Evolutionary conservation across 805 yeast species (phyloP).

Genomic region (Kodamaea kaohsiungensis): DNA sequence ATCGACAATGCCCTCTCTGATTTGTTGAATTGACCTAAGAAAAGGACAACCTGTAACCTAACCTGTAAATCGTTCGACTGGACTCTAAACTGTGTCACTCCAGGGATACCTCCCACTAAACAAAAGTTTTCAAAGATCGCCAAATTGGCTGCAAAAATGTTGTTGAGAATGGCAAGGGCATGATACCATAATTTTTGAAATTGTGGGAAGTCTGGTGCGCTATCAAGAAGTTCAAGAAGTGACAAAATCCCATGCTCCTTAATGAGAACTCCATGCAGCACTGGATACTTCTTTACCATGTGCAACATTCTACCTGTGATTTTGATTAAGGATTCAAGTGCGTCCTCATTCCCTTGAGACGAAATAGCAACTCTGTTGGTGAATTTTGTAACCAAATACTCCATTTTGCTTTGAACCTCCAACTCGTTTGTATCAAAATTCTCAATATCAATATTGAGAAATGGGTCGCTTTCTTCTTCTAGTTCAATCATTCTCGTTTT

Average conservation of each 20-base stretch:
- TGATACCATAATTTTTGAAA: constrained; percentile 39
- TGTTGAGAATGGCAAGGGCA: constrained; percentile 35
- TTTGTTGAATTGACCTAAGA: constrained; percentile 31
- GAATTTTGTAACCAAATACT: constrained; percentile 33
- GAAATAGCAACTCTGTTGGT: constrained; percentile 31
- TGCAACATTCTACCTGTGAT: constrained; percentile 40
- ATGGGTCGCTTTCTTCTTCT: constrained; percentile 38
- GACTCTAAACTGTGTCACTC: constrained; percentile 37
- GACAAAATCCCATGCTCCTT: constrained; percentile 44
- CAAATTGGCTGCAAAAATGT: constrained; percentile 29
- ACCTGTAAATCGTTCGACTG: constrained; percentile 30
- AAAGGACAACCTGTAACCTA: constrained; percentile 38
- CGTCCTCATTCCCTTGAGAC: constrained; percentile 32
- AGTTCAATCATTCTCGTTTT: background rate
- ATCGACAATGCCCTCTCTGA: constrained; percentile 38
- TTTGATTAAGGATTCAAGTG: constrained; percentile 29
- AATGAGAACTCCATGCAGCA: constrained; percentile 40
- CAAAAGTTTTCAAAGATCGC: constrained; percentile 43
- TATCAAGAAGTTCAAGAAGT: constrained; percentile 39
- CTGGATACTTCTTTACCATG: constrained; percentile 39
- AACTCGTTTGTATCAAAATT: constrained; percentile 43
- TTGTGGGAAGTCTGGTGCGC: constrained; percentile 33
- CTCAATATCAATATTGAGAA: constrained; percentile 37
- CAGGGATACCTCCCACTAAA: constrained; percentile 45
- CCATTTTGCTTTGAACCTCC: constrained; percentile 43